Conservation (phyloP, 2,329 filamentous ascomycete genomes). For the Trichoderma atroviride region DNA sequence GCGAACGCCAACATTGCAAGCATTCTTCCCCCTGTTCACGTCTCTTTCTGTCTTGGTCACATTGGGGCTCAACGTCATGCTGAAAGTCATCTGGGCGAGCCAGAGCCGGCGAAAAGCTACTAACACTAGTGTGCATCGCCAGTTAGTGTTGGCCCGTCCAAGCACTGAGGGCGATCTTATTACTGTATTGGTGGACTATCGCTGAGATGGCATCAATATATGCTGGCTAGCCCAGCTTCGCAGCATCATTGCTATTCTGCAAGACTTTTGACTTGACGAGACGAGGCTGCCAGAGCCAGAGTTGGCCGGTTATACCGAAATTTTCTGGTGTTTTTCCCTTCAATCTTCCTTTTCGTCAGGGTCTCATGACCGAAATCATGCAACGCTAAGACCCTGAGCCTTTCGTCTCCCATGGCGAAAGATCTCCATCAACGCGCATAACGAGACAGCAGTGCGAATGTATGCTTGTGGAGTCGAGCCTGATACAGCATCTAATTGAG, state of each 20-base stretch:
- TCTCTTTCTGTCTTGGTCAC: conserved; percentile 27
- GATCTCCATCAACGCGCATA: conserved; percentile 22
- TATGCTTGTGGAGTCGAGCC: conserved; percentile 8
- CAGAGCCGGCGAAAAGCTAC: conserved; percentile 19
- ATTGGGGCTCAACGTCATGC: conserved; percentile 32
- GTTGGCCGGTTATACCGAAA: background rate
- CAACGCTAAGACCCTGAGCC: conserved; percentile 35
- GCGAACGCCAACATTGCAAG: conserved; percentile 19
- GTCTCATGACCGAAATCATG: conserved; percentile 39
- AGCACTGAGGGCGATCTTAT: conserved; percentile 11
- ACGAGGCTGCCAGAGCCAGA: background rate
- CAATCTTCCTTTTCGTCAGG: conserved; percentile 22
- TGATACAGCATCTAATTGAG: conserved; percentile 2
- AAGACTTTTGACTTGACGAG: background rate
- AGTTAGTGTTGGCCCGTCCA: background rate
- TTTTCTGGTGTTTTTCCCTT: background rate
- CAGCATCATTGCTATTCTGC: background rate
- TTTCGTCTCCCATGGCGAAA: conserved; percentile 25
- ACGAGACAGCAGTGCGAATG: conserved; percentile 15
- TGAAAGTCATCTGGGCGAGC: conserved; percentile 27
- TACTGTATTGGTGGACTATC: conserved; percentile 9
- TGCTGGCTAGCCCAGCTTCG: conserved; percentile 1
- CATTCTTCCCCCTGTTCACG: conserved; percentile 25
- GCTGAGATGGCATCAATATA: background rate
- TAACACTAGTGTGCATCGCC: background rate